Conservation (phyloP, 768 basidiomycete genomes). For the Boletus subcaerulescens region DNA sequence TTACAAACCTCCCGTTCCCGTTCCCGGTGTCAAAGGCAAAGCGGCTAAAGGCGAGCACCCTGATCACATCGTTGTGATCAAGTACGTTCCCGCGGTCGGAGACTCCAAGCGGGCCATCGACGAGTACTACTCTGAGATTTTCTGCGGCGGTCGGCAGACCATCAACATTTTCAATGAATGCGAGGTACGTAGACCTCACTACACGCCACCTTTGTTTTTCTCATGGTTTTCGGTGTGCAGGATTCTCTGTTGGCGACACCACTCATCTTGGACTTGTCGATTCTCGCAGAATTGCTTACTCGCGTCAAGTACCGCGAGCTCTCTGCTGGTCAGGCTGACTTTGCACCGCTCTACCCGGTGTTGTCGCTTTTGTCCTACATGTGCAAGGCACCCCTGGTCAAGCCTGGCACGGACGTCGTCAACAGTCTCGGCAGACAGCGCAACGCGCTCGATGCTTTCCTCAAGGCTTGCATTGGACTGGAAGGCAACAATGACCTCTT, state of each 20-base stretch:
- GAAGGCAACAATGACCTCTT: conserved; percentile 83
- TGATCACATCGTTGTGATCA: conserved; percentile 95
- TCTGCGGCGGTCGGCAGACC: conserved; percentile 90
- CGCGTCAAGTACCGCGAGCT: conserved; percentile 84
- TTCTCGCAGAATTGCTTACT: conserved; percentile 91
- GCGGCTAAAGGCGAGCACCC: conserved; percentile 91
- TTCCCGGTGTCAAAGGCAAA: conserved; percentile 49
- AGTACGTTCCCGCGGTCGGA: conserved; percentile 94
- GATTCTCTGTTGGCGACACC: conserved; percentile 96
- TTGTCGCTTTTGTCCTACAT: conserved; percentile 93
- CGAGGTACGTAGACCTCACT: conserved; percentile 52
- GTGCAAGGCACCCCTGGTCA: conserved; percentile 98
- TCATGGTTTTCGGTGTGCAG: conserved; percentile 33
- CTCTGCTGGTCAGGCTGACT: conserved; percentile 49
- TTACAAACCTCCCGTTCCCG: conserved; percentile 77
- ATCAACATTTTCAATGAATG: conserved; percentile 99
- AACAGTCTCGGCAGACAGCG: conserved; percentile 95
- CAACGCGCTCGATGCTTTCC: conserved; percentile 88
- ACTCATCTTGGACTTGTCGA: conserved; percentile 89
- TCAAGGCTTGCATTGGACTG: conserved; percentile 91
- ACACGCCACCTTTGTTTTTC: background rate
- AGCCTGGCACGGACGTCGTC: conserved; percentile 89
- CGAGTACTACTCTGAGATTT: conserved; percentile 98
- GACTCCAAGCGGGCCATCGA: conserved; percentile 99
- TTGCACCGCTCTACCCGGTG: conserved; percentile 84